phyloP scores from a whole-genome alignment of 257 asterid genomes.

The Penstemon davidsonii region DNA sequence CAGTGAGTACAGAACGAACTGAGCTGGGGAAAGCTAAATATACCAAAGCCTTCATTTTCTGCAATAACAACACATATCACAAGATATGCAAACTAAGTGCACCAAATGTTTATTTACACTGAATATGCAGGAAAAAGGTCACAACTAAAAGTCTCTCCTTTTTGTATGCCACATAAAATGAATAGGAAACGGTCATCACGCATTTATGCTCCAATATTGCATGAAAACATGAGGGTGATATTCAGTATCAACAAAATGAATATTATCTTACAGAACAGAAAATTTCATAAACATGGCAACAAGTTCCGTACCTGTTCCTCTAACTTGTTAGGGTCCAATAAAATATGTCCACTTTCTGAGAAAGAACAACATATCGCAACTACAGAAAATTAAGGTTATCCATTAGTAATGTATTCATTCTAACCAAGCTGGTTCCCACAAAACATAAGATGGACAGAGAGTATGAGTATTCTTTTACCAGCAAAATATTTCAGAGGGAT shows the following conservation, averaged over 20 bases:
- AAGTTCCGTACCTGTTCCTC: constrained; percentile 72
- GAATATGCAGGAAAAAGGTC: constrained; percentile 12
- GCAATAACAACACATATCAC: constrained; percentile 32
- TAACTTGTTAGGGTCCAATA: constrained; percentile 76
- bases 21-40: constrained; percentile 77
- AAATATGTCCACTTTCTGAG: constrained; percentile 56
- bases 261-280: not conserved
- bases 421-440: not conserved
- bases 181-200: not conserved
- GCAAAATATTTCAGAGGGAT: constrained; percentile 83
- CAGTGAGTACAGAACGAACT: constrained; percentile 52
- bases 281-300: constrained; percentile 9
- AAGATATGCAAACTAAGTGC: not conserved
- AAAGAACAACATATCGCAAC: constrained; percentile 76
- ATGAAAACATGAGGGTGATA: not conserved
- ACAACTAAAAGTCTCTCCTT: not conserved
- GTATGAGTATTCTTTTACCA: constrained; percentile 40
- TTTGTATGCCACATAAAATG: constrained; percentile 1
- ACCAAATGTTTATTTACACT: constrained; percentile 5
- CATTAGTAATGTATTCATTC: constrained; percentile 22
- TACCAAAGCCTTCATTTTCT: constrained; percentile 79
- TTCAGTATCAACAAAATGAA: not conserved
- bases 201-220: constrained; percentile 8
- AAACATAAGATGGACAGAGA: constrained; percentile 16
- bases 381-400: constrained; percentile 35